phyloP scores from a whole-genome alignment of 1,284 basidiomycete species.

The Chalciporus sp. region DNA sequence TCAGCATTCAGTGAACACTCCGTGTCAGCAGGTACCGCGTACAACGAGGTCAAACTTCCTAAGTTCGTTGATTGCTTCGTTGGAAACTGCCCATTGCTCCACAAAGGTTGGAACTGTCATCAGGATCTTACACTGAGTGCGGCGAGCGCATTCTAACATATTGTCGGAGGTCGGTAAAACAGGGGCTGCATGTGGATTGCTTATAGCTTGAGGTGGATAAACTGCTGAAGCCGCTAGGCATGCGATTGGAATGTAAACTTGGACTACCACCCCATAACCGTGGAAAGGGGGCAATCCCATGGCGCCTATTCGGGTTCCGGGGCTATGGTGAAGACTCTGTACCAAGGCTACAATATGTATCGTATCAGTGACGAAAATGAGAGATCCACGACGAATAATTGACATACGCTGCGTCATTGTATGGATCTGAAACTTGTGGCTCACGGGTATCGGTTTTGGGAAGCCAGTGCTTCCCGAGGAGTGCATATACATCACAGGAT shows the following conservation, averaged over 20 bases:
- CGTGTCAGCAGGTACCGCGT: slow-evolving; percentile 12
- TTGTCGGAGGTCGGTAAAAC: slow-evolving; percentile 22
- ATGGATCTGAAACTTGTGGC: slow-evolving; percentile 16
- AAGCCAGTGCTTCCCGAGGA: slow-evolving; percentile 39
- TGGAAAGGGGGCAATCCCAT: slow-evolving; percentile 25
- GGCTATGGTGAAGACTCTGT: neutral
- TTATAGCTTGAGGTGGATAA: slow-evolving; percentile 7
- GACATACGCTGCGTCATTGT: no score
- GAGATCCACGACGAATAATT: no score
- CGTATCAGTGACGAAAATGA: no score
- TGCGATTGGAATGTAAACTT: slow-evolving; percentile 11
- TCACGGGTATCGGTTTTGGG: slow-evolving; percentile 31
- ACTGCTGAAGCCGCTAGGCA: neutral
- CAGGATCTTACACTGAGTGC: slow-evolving; percentile 6
- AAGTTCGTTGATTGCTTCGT: slow-evolving; percentile 7
- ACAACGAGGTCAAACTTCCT: slow-evolving; percentile 15
- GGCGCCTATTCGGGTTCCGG: slow-evolving; percentile 10
- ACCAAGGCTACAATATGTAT: no score
- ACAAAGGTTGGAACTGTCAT: slow-evolving; percentile 19
- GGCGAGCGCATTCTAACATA: slow-evolving; percentile 9
- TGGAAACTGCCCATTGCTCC: slow-evolving; percentile 9
- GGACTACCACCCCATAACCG: neutral
- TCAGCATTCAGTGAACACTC: no score
- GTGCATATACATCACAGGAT: slow-evolving; percentile 27
- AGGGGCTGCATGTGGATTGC: neutral